Evolutionary conservation across 352 stramenopile species (phyloP).

Genomic region (Hyaloperonospora arabidopsidis): DNA sequence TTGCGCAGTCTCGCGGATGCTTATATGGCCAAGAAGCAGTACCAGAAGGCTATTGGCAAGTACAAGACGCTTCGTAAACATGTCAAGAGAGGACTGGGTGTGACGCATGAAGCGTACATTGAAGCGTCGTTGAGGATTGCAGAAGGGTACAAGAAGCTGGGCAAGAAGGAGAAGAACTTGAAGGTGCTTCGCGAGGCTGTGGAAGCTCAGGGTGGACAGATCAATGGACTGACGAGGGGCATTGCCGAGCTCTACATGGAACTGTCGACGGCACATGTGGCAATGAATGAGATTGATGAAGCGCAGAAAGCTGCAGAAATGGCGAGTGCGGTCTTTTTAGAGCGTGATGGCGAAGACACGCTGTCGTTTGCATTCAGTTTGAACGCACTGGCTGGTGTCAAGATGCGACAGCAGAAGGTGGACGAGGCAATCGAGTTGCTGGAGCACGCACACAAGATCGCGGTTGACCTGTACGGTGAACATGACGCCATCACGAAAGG

Average conservation of each 20-base stretch:
- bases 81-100: slow-evolving; percentile 51
- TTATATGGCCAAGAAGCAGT: slow-evolving; percentile 69
- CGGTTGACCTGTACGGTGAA: slow-evolving; percentile 53
- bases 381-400: slow-evolving; percentile 70
- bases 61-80: slow-evolving; percentile 73
- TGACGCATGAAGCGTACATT: slow-evolving; percentile 66
- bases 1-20: slow-evolving; percentile 74
- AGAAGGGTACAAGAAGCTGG: slow-evolving; percentile 61
- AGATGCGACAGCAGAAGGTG: slow-evolving; percentile 58
- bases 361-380: slow-evolving; percentile 71
- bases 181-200: slow-evolving; percentile 52
- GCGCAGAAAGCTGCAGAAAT: slow-evolving; percentile 31
- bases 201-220: slow-evolving; percentile 41
- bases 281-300: slow-evolving; percentile 35
- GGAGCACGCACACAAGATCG: slow-evolving; percentile 59
- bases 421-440: slow-evolving; percentile 52
- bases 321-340: slow-evolving; percentile 45
- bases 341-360: slow-evolving; percentile 60
- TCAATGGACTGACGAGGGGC: slow-evolving; percentile 57
- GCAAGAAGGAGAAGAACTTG: slow-evolving; percentile 42
- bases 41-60: slow-evolving; percentile 50
- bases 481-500: slow-evolving; percentile 52
- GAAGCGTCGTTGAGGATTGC: slow-evolving; percentile 63
- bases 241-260: slow-evolving; percentile 79
- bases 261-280: slow-evolving; percentile 42